Evolutionary conservation across 2,329 filamentous ascomycete species (phyloP).

Genomic region (Ophiostoma novo-ulmi): DNA sequence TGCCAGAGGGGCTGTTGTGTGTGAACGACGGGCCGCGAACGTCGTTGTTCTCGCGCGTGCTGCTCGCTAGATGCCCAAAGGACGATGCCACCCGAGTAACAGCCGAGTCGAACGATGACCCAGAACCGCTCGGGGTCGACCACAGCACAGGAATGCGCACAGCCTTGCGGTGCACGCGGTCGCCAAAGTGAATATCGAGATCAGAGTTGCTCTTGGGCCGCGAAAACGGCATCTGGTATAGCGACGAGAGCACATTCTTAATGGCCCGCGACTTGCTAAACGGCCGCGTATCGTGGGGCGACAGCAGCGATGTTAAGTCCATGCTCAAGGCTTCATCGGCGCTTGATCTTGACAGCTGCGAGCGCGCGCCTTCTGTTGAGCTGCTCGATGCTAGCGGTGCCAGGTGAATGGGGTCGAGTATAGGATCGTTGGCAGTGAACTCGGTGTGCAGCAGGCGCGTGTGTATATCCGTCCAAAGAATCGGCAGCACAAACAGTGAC

Average conservation of each 20-base stretch:
- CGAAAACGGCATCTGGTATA: constrained; percentile 39
- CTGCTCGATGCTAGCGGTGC: constrained; percentile 37
- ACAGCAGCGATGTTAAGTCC: constrained; percentile 42
- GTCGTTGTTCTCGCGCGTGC: constrained; percentile 17
- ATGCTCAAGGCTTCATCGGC: constrained; percentile 36
- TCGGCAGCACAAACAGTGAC: constrained; percentile 48
- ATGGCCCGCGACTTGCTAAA: constrained; percentile 40
- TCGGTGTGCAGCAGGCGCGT: constrained; percentile 43
- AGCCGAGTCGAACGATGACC: constrained; percentile 36
- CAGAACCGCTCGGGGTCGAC: constrained; percentile 37
- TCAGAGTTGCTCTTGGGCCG: constrained; percentile 37
- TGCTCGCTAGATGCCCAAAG: constrained; percentile 28
- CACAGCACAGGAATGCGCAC: constrained; percentile 49
- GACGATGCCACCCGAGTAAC: constrained; percentile 35
- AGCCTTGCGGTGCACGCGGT: constrained; percentile 41
- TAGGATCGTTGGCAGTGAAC: constrained; percentile 38
- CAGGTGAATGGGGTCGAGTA: constrained; percentile 35
- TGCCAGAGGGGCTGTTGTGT: constrained; percentile 8
- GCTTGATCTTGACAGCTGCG: constrained; percentile 31
- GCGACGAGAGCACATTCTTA: constrained; percentile 40
- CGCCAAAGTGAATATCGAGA: constrained; percentile 48
- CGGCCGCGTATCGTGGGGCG: constrained; percentile 33
- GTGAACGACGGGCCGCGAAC: constrained; percentile 27
- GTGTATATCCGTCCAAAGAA: constrained; percentile 54
- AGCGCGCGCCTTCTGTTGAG: constrained; percentile 30